Base-by-base conservation (phyloP, 768 basidiomycete species). In the Hygrocybe punicea region DNA sequence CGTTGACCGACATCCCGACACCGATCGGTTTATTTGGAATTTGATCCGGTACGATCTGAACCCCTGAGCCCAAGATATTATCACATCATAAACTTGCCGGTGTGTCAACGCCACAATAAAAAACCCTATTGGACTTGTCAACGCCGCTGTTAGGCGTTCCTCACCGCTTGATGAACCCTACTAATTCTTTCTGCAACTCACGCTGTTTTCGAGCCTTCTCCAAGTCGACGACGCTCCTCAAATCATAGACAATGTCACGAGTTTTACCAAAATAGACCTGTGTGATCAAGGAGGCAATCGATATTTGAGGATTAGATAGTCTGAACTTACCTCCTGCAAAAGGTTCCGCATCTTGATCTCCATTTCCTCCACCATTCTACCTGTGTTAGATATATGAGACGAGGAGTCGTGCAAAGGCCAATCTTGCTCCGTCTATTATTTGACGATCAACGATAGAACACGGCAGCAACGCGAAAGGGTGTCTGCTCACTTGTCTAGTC, bases 271-370 rank as follows among this genome's bases (percentile, higher is more conserved):
- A 95, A 73, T 95, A 96, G 13, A 96, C 89, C 87, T 89, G 60
- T 45, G 11, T 51, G 50, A 35, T 29, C 25, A 25, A n/a, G 33
- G 39, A 34, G 23, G 14, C 53, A n/a, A 7, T n/a, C 5, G 17
- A 19, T 13, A 48, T 23, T 21, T 23, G 34, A 19, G 16, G 11
- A 56, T 39, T n/a, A 21, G 14, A 13, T 23, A 23, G 37, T 21
- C 33, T n/a, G n/a, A 21, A 59, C 75, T 46, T 58, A 85, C 91
- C 78, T 94, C 92, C 72, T 93, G 90, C 48, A 99, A 78, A 55
- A 93, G 76, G 71, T 97, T 97, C 37, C 97, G 83, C 93, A 98
- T 94, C 77, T 98, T 98, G 70, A 95, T 93, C 74, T 99, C 97
- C 92, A 96, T 95, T 61, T 98, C 97, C 72, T 99, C 97, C 60